These are phyloP conservation scores for Telopea speciosissima DNA, from an alignment of 177 flowering plant genomes.

Conservation along the genomic window DNA sequence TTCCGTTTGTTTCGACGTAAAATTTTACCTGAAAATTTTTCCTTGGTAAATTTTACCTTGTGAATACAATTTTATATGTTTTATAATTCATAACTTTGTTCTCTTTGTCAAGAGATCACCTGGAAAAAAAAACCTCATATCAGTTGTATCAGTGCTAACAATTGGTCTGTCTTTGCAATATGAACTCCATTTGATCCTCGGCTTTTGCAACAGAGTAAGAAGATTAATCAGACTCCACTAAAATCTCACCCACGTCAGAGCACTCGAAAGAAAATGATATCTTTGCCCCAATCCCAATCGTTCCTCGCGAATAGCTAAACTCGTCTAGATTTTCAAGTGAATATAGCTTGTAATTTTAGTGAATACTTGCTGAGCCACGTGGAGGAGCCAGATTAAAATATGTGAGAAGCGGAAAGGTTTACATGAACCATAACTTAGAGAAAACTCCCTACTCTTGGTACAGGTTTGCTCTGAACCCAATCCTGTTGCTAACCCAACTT, in stretches of 20 bases:
- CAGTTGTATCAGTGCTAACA: constrained; percentile 63
- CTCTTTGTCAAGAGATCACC: no score
- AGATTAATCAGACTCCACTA: constrained; percentile 20
- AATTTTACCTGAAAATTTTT: no score
- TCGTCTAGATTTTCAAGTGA: constrained; percentile 43
- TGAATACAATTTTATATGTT: no score
- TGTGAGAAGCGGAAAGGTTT: constrained; percentile 27
- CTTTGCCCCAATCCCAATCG: constrained; percentile 14
- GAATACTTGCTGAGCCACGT: constrained; percentile 68
- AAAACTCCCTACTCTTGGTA: constrained; percentile 32
- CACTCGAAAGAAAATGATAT: constrained; percentile 17
- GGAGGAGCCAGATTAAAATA: constrained; percentile 47
- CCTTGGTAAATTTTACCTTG: no score
- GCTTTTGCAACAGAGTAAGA: constrained; percentile 19
- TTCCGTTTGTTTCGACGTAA: no score
- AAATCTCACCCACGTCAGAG: constrained; percentile 15
- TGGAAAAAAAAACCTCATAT: constrained; percentile 30
- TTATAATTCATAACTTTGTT: no score
- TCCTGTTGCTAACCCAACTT: constrained; percentile 16
- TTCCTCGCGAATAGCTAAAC: constrained; percentile 12
- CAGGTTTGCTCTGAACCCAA: constrained; percentile 39
- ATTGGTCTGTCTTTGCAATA: constrained; percentile 33
- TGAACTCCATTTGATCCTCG: constrained; percentile 14
- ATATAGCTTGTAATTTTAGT: constrained; percentile 51
- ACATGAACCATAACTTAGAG: constrained; percentile 28